Evolutionary conservation across 1,139 yeast species (phyloP), one percentile per base, ranked within the genome.

Genomic region (Hanseniaspora uvarum): DNA sequence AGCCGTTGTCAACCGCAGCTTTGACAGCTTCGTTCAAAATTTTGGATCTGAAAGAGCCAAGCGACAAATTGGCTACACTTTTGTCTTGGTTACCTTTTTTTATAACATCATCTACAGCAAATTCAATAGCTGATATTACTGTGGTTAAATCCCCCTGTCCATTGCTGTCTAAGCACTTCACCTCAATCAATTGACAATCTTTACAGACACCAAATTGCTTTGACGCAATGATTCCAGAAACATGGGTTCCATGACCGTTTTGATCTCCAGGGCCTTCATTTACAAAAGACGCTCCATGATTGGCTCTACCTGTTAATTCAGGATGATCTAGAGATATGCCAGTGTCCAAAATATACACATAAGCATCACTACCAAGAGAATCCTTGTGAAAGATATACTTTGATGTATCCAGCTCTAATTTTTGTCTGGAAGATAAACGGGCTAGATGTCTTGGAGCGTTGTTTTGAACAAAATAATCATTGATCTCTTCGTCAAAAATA

Each of bases 201-300:
- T 88, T 88, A 11, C 96, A 85, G 0, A 85, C 94, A 0, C 96
- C 96, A 65, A 73, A 87, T 0, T 82, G 78, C 38, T 65, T 68
- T 0, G 95, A 85, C 0, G 94, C 96, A 41, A 86, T 76, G n/a
- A 87, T 67, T 0, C 96, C 96, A 0, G 96, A 94, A 2, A 87
- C 95, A 67, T 88, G 96, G 0, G 96, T 86, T 2, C 76, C 81
- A 63, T 85, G 94, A 0, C 94, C 92, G 62, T 81, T 81, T 8
- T 62, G 60, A 62, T 83, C 92, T 0, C 84, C 83, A 0, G 69
- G 61, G 0, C 81, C 86, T 64, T 79, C 84, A 0, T 70, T 72
- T 0, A 86, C 79, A 56, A 80, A 76, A 62, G 82, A 86, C n/a
- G 64, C 71, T 0, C 87, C 89, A 51, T 65, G 60, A 2, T 58